Conservation (phyloP, 2,329 filamentous ascomycete species). For the Epichloe amarillans region DNA sequence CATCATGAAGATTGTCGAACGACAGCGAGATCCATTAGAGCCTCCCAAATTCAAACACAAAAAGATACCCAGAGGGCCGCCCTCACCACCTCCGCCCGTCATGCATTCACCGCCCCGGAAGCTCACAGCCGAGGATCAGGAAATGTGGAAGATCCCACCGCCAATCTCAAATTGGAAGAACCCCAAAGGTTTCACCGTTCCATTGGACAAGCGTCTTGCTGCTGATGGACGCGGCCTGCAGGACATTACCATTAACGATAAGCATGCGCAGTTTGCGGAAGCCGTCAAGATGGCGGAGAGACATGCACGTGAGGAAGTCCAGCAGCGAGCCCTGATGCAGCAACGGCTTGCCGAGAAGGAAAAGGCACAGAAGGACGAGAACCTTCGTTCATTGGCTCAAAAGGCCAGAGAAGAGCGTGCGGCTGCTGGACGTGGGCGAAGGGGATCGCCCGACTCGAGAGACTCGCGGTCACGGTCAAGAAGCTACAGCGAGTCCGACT, state of each 20-base stretch:
- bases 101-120: slow-evolving; percentile 93
- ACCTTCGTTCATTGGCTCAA: slow-evolving; percentile 74
- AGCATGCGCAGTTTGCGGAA: slow-evolving; percentile 93
- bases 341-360: slow-evolving; percentile 94
- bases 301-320: slow-evolving; percentile 89
- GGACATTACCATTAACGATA: slow-evolving; percentile 94
- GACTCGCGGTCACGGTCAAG: slow-evolving; percentile 26
- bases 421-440: slow-evolving; percentile 32
- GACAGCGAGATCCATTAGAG: slow-evolving; percentile 89
- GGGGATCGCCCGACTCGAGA: slow-evolving; percentile 22
- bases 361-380: slow-evolving; percentile 86
- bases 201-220: slow-evolving; percentile 86
- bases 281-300: slow-evolving; percentile 88
- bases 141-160: slow-evolving; percentile 80
- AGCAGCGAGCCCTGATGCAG: slow-evolving; percentile 86
- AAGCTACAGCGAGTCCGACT: slow-evolving; percentile 41
- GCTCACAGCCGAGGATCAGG: slow-evolving; percentile 90
- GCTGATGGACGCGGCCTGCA: slow-evolving; percentile 86
- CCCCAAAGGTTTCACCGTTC: slow-evolving; percentile 93
- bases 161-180: slow-evolving; percentile 99
- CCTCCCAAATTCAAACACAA: slow-evolving; percentile 98
- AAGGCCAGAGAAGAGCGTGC: slow-evolving; percentile 78
- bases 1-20: slow-evolving; percentile 96
- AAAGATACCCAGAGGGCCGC: slow-evolving; percentile 87
- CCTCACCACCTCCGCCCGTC: slow-evolving; percentile 82